Evolutionary conservation across 1,139 yeast genomes (phyloP), one percentile per base, ranked within the genome.

Genomic region (Schizosaccharomyces versatilis): DNA sequence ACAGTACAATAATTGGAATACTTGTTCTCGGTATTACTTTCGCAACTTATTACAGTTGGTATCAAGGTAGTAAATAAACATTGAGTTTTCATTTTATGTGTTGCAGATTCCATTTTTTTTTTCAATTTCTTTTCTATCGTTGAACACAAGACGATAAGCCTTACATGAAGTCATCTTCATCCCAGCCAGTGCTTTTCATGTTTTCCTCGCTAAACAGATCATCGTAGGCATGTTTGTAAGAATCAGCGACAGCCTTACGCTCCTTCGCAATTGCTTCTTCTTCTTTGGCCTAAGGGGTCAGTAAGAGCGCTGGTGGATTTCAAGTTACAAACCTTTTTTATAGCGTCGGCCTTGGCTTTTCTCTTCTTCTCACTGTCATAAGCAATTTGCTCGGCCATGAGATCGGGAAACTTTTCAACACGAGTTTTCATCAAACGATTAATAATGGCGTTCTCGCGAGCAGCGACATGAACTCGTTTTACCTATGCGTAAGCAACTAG

Each of bases 401-500:
- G 66, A 54, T 73, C 69, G 0, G 81, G 77, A 8, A 48, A 47
- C 53, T 70, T 67, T 53, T 81, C 84, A 1, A 75, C 69, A 59
- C 79, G 76, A 7, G 93, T 80, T 66, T 81, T 83, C 63, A 75
- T 78, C 58, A 84, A 67, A 59, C 79, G 72, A 62, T 82, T 84
- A 53, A 84, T 65, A 1, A 81, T 69, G n/a, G 75, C 68, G 62
- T 80, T 82, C 52, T 80, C 80, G 58, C 80, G 73, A 52, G 74
- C 74, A 55, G 73, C 74, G 40, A 84, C 73, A 60, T 72, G 74
- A 36, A 78, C 66, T 59, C 78, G 72, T 60, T 71, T 76, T 39
- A 81, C 80, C 54, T 68, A 67, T 58, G 47, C 53, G n/a, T n/a
- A 12, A 15, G 14, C 17, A 15, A 15, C 15, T n/a, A 44, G 19